phyloP scores from a whole-genome alignment of 805 yeast genomes.

The Blastobotrys peoriensis region DNA sequence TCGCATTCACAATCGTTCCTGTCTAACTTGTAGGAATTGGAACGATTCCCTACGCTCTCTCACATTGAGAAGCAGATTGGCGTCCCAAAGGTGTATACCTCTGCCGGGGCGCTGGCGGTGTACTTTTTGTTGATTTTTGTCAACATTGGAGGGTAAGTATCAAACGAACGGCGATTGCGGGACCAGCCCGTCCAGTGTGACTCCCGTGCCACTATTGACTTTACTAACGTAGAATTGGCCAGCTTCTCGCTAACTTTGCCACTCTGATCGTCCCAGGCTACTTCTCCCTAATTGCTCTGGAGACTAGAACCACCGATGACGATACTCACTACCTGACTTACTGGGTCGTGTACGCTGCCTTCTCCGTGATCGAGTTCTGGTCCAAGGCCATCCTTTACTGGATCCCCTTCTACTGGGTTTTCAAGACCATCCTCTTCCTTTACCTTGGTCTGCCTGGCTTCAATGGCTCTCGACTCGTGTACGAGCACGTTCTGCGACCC shows the following conservation, averaged over 20 bases:
- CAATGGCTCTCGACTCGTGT: constrained; percentile 78
- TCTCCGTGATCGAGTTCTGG: constrained; percentile 94
- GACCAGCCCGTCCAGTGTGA: no score
- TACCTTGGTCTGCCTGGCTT: constrained; percentile 84
- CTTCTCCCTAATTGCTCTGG: constrained; percentile 77
- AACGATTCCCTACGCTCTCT: neutral
- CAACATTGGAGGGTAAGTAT: constrained; percentile 70
- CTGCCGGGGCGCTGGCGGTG: constrained; percentile 53
- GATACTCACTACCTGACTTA: constrained; percentile 87
- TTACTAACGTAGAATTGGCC: constrained; percentile 58
- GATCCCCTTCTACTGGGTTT: constrained; percentile 94
- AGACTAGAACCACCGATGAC: constrained; percentile 60
- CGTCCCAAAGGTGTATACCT: constrained; percentile 80
- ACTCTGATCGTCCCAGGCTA: constrained; percentile 90
- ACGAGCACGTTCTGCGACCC: constrained; percentile 62
- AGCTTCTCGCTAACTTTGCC: constrained; percentile 84
- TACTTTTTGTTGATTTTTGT: constrained; percentile 78
- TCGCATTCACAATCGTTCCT: neutral
- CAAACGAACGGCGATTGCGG: no score
- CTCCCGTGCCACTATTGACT: no score
- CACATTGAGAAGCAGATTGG: constrained; percentile 15
- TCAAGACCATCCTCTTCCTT: constrained; percentile 82
- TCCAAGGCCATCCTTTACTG: constrained; percentile 86
- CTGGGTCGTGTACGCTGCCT: constrained; percentile 96
- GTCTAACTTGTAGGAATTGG: constrained; percentile 26